These are phyloP conservation scores for Candida argentea DNA, from an alignment of 805 yeast genomes.

Conservation along the genomic window DNA sequence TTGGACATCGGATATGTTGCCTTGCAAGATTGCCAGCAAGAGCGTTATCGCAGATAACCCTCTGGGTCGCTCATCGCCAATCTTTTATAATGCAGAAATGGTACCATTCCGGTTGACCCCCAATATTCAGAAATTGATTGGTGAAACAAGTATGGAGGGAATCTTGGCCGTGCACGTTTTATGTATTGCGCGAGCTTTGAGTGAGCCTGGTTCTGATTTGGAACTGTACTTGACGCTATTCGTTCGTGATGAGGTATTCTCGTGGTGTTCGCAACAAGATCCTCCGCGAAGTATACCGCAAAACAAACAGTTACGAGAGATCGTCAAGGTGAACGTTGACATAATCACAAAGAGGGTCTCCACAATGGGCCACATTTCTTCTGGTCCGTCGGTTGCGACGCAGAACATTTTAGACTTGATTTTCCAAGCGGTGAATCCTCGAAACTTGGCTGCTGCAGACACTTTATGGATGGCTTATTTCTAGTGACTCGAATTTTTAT, in stretches of 20 bases:
- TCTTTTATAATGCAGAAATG: constrained; percentile 82
- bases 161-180: constrained; percentile 75
- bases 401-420: constrained; percentile 86
- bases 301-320: constrained; percentile 75
- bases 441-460: constrained; percentile 85
- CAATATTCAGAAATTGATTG: constrained; percentile 85
- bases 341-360: constrained; percentile 68
- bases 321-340: constrained; percentile 83
- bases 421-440: constrained; percentile 90
- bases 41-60: constrained; percentile 20
- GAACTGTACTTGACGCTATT: constrained; percentile 88
- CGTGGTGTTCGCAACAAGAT: constrained; percentile 89
- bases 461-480: constrained; percentile 94
- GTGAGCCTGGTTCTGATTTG: constrained; percentile 87
- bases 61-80: constrained; percentile 55
- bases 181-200: constrained; percentile 76
- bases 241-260: constrained; percentile 89
- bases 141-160: constrained; percentile 91
- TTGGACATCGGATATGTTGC: constrained; percentile 93
- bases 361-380: constrained; percentile 49
- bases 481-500: constrained; percentile 15
- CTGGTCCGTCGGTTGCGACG: constrained; percentile 71
- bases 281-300: constrained; percentile 62
- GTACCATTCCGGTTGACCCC: constrained; percentile 97
- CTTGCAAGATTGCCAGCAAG: constrained; percentile 64